A percentile compares a stretch with the other conserved stretches of the same genome.
phyloP scores from a whole-genome alignment of 768 basidiomycete genomes.

The Hortiboletus campestris region DNA sequence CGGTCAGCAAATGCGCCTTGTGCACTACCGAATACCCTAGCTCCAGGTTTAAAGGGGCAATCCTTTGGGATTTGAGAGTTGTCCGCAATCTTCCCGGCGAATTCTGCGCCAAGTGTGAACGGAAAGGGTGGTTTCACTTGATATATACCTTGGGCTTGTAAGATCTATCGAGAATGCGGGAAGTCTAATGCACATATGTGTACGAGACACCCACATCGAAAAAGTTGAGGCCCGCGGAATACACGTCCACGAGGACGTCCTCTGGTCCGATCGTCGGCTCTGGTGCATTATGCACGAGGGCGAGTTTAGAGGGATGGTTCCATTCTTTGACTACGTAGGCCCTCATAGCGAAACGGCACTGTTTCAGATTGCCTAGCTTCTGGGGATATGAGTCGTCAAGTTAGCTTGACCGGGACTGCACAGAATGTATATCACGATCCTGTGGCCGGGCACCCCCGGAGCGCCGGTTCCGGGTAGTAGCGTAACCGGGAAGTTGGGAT shows the following conservation, averaged over 20 bases:
- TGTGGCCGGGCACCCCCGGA: neutral
- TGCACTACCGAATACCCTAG: conserved; percentile 81
- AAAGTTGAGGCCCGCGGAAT: conserved; percentile 75
- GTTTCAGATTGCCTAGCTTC: neutral
- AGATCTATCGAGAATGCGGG: conserved; percentile 47
- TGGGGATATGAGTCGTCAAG: neutral
- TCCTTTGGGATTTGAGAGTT: conserved; percentile 76
- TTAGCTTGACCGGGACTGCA: neutral
- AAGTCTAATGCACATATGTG: conserved; percentile 11
- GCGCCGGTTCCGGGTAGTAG: conserved; percentile 1
- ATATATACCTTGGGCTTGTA: conserved; percentile 89
- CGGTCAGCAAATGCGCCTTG: conserved; percentile 84
- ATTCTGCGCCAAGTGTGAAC: conserved; percentile 82
- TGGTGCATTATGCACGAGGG: conserved; percentile 51
- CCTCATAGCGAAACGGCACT: conserved; percentile 49
- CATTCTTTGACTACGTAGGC: conserved; percentile 74
- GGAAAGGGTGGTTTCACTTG: conserved; percentile 82
- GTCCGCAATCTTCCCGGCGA: conserved; percentile 72
- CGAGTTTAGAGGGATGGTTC: conserved; percentile 64
- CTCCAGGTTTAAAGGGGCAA: conserved; percentile 77
- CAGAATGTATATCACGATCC: neutral
- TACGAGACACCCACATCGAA: conserved; percentile 50
- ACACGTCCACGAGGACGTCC: conserved; percentile 73
- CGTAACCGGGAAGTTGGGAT: neutral
- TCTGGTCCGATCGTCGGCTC: conserved; percentile 49